Evolutionary conservation across 495 filamentous ascomycete genomes (phyloP), one percentile per base, ranked within the genome.

Genomic region (Xylaria acuta): DNA sequence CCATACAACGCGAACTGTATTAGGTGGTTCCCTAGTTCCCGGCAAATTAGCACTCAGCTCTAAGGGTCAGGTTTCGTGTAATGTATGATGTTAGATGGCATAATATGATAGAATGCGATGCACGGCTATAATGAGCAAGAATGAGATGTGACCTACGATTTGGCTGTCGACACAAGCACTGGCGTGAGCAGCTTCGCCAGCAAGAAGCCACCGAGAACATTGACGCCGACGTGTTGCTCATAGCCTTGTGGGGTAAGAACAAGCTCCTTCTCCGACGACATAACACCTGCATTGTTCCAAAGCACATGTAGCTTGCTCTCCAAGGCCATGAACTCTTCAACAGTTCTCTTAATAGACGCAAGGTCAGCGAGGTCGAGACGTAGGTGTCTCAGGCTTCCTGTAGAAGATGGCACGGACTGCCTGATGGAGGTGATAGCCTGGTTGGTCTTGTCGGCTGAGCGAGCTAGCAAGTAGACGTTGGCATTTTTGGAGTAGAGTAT

Each of bases 121-220:
- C n/a, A n/a, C n/a, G n/a, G n/a, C n/a, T n/a, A n/a, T n/a, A n/a
- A n/a, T n/a, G n/a, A n/a, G n/a, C n/a, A n/a, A n/a, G n/a, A n/a
- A n/a, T n/a, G n/a, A n/a, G n/a, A n/a, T n/a, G n/a, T n/a, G n/a
- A n/a, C n/a, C n/a, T n/a, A n/a, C 34, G 72, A 77, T 11, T 65
- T 45, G 36, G 80, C 53, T 27, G 76, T 78, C 8, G 69, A 64
- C 14, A 11, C 16, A 3, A 88, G 77, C 14, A 85, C 74, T 0
- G 87, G 86, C 18, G 75, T 74, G 8, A 90, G 84, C 8, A 84
- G 73, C 53, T 79, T 70, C 11, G 76, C 78, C 20, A 85, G 72
- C 34, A 84, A 75, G 71, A 78, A 83, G 75, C 82, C 11, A 84
- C 27, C 70, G 75, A 47, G 18, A 6, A 20, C 43, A 3, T 86